Evolutionary conservation across 306 rosid species (phyloP).

Genomic region (Quercus mongolica): DNA sequence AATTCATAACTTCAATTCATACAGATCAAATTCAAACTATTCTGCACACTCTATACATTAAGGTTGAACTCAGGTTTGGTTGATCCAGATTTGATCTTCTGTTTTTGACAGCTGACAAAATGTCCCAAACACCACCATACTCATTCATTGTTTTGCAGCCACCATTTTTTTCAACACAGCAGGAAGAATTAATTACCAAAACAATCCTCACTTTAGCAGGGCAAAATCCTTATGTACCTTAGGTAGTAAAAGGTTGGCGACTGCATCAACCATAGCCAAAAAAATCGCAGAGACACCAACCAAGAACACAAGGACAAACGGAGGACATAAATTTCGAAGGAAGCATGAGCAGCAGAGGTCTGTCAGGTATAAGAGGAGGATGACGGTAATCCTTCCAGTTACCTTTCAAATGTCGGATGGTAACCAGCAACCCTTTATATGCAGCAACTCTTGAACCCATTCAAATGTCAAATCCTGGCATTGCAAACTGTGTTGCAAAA

Average conservation of each 20-base stretch:
- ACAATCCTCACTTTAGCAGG: conserved; percentile 17
- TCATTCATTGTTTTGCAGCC: background rate
- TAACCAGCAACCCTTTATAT: background rate
- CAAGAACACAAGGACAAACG: conserved; percentile 18
- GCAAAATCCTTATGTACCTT: conserved; percentile 12
- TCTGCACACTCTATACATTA: conserved; percentile 29
- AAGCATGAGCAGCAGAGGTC: conserved; percentile 9
- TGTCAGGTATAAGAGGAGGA: conserved; percentile 21
- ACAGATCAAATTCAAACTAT: conserved; percentile 22
- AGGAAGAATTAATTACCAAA: conserved; percentile 30
- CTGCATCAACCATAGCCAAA: background rate
- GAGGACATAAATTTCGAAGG: conserved; percentile 12
- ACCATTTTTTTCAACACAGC: conserved; percentile 16
- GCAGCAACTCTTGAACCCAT: conserved; percentile 21
- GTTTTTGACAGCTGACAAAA: conserved; percentile 18
- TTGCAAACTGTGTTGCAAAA: conserved; percentile 81
- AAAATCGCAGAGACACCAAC: conserved; percentile 12
- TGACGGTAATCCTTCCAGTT: background rate
- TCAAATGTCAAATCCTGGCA: conserved; percentile 84
- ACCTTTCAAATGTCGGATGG: background rate
- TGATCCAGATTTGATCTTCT: conserved; percentile 34
- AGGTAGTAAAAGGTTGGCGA: conserved; percentile 22
- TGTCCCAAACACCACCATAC: conserved; percentile 20
- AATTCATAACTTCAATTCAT: conserved; percentile 31
- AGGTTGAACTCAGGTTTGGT: conserved; percentile 19